phyloP scores from a whole-genome alignment of 805 yeast genomes.

The Ogataea zsoltii region DNA sequence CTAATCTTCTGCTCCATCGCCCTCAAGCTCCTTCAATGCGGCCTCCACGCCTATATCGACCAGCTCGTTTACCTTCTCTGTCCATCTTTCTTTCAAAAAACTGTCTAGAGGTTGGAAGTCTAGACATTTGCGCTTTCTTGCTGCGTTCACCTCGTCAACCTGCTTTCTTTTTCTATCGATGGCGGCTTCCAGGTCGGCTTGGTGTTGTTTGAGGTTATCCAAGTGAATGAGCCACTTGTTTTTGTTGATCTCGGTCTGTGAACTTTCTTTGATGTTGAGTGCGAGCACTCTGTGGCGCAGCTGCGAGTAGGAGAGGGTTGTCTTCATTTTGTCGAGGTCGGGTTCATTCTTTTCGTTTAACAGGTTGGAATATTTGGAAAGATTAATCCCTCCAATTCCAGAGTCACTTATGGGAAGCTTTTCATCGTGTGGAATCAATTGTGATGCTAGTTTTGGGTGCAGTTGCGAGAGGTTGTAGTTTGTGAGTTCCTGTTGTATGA shows the following conservation, averaged over 20 bases:
- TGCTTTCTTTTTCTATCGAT: constrained; percentile 39
- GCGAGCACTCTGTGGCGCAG: constrained; percentile 43
- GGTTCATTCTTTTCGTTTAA: constrained; percentile 16
- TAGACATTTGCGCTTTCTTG: constrained; percentile 44
- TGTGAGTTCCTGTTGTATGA: constrained; percentile 25
- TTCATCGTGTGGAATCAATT: too few relatives aligned
- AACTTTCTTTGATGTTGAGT: constrained; percentile 24
- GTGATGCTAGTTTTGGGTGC: constrained; percentile 14
- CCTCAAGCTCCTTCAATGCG: constrained; percentile 24
- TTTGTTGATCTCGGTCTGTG: constrained; percentile 16
- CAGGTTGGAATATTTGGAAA: constrained; percentile 21
- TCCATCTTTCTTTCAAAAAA: constrained; percentile 52
- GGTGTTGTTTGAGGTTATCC: constrained; percentile 34
- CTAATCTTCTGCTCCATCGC: constrained; percentile 1
- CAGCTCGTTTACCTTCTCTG: constrained; percentile 43
- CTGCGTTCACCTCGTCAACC: constrained; percentile 43
- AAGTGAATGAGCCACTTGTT: constrained; percentile 41
- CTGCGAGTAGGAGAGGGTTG: constrained; percentile 41
- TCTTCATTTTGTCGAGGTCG: constrained; percentile 30
- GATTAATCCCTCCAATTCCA: constrained; percentile 19
- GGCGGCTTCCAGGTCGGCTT: constrained; percentile 29
- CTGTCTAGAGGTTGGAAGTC: constrained; percentile 45
- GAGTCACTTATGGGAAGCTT: constrained; percentile 8
- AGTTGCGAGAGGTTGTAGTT: constrained; percentile 13
- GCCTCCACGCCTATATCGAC: constrained; percentile 41